Conservation (phyloP, 805 yeast genomes). For the Candida piceae region DNA sequence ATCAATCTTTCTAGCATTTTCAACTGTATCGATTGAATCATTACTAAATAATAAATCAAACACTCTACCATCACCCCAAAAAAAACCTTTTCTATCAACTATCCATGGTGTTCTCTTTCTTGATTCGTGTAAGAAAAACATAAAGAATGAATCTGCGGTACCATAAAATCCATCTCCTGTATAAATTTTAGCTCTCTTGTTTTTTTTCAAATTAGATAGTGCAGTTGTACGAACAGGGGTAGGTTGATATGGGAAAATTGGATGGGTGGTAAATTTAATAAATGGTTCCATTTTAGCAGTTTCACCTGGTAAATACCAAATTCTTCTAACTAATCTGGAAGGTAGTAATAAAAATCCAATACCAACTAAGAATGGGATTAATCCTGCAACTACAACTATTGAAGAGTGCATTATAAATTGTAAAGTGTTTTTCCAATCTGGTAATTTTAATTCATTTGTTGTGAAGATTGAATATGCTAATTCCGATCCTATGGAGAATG, state of each 20-base stretch:
- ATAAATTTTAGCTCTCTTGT: constrained; percentile 64
- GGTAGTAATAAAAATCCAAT: constrained; percentile 49
- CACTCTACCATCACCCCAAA: constrained; percentile 89
- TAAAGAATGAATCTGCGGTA: constrained; percentile 69
- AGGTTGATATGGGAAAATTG: constrained; percentile 67
- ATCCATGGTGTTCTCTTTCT: constrained; percentile 59
- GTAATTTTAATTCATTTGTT: constrained; percentile 28
- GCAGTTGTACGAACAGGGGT: constrained; percentile 73
- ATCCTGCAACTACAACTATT: constrained; percentile 35
- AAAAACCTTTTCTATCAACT: constrained; percentile 81
- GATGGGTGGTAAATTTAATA: constrained; percentile 67
- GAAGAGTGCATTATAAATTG: constrained; percentile 23
- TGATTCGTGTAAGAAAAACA: constrained; percentile 63
- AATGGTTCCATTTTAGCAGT: constrained; percentile 39
- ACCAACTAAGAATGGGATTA: constrained; percentile 38
- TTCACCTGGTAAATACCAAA: constrained; percentile 70
- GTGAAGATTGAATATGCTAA: constrained; percentile 23
- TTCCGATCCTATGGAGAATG: constrained; percentile 27
- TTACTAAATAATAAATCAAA: constrained; percentile 79
- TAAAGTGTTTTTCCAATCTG: constrained; percentile 19
- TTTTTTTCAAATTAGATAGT: constrained; percentile 47
- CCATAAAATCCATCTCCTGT: constrained; percentile 89
- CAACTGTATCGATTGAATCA: constrained; percentile 72
- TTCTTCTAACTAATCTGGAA: constrained; percentile 64
- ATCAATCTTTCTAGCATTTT: constrained; percentile 36